phyloP scores from a whole-genome alignment of 2,329 filamentous ascomycete species.

The Aspergillus ochraceus region DNA sequence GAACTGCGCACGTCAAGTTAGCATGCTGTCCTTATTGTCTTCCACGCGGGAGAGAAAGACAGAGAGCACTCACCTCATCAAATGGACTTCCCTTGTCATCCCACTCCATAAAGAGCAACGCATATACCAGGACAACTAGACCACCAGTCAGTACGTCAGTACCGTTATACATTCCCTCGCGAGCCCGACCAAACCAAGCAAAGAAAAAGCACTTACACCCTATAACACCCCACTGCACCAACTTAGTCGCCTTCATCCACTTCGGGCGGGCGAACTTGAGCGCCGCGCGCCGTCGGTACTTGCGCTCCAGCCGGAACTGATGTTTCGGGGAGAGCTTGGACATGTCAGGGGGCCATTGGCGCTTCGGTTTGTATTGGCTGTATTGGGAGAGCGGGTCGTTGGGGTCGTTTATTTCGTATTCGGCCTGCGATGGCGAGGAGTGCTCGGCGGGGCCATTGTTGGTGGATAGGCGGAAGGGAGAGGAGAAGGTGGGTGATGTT shows the following conservation, averaged over 20 bases:
- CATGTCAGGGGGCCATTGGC: constrained; percentile 66
- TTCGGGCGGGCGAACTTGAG: constrained; percentile 60
- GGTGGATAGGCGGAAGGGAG: constrained; percentile 19
- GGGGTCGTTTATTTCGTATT: not conserved
- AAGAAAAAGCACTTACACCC: constrained; percentile 44
- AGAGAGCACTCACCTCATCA: constrained; percentile 34
- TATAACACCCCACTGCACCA: constrained; percentile 58
- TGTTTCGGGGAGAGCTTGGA: constrained; percentile 62
- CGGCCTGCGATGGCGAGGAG: constrained; percentile 1
- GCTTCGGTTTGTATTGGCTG: constrained; percentile 61
- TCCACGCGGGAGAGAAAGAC: not conserved
- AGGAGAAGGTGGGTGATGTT: constrained; percentile 5
- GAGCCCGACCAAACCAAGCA: not conserved
- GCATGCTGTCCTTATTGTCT: not conserved
- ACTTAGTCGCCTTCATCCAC: constrained; percentile 59
- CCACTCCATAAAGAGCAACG: constrained; percentile 48
- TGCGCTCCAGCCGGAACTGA: constrained; percentile 67
- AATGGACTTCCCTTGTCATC: constrained; percentile 42
- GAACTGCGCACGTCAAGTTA: constrained; percentile 25
- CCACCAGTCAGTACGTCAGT: constrained; percentile 4
- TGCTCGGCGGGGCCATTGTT: constrained; percentile 12
- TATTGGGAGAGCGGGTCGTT: constrained; percentile 37
- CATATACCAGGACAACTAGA: constrained; percentile 44
- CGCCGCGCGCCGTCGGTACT: constrained; percentile 61
- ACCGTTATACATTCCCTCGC: not conserved